These are phyloP conservation scores for Fusarium beomiforme DNA, from an alignment of 2,329 filamentous ascomycete genomes.

Conservation along the genomic window DNA sequence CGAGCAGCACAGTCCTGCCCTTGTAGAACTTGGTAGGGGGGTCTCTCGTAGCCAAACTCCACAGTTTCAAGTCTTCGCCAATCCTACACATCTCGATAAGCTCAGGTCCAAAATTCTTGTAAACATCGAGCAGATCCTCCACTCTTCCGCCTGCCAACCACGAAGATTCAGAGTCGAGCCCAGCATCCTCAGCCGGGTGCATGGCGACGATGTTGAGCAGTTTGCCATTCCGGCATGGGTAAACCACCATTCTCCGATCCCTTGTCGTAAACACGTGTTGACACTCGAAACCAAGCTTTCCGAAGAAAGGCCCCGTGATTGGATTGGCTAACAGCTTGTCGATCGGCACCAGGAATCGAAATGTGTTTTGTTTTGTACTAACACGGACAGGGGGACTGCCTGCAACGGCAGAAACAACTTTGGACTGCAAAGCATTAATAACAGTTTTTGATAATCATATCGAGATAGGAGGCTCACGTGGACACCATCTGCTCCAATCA, in stretches of 20 bases:
- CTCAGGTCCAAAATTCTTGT: neutral
- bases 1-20: conserved; percentile 3
- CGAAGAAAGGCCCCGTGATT: neutral
- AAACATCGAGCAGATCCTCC: neutral
- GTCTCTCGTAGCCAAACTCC: conserved; percentile 8
- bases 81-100: conserved; percentile 10
- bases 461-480: neutral
- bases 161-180: neutral
- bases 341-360: conserved; percentile 2
- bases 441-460: accelerated
- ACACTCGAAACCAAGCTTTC: neutral
- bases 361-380: conserved; percentile 2
- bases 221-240: neutral
- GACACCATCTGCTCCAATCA: conserved; percentile 5
- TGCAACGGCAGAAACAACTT: neutral
- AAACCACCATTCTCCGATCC: neutral
- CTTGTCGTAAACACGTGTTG: neutral
- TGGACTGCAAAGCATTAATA: neutral
- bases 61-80: neutral
- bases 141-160: neutral
- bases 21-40: neutral
- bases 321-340: conserved; percentile 1
- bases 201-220: neutral
- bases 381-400: neutral
- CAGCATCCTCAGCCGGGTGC: neutral